Percentiles rank a stretch among this genome's conserved stretches.
Conservation (phyloP, 2,329 filamentous ascomycete genomes). For the Penicillium hesseltinei region DNA sequence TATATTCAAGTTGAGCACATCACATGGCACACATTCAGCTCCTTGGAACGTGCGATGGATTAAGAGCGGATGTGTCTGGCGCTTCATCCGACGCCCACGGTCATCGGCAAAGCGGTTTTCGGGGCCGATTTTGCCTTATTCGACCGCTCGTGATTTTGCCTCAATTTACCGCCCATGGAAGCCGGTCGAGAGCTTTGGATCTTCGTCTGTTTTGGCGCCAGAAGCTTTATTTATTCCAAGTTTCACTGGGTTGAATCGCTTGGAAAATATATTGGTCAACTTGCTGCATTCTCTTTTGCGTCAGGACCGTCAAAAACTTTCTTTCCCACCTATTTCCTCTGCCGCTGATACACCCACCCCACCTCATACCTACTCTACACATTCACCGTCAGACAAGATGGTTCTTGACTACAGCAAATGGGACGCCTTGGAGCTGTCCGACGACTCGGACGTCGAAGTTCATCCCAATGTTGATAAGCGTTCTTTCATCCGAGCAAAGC, state of each 20-base stretch:
- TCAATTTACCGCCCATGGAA: constrained; percentile 32
- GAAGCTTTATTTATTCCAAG: neutral
- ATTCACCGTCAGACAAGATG: constrained; percentile 36
- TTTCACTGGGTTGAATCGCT: neutral
- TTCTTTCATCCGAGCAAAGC: constrained; percentile 97
- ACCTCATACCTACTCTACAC: constrained; percentile 14
- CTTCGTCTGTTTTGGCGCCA: constrained; percentile 10
- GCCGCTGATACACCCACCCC: constrained; percentile 20
- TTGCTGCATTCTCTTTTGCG: neutral
- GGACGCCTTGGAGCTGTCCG: constrained; percentile 89
- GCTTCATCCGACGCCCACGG: constrained; percentile 6
- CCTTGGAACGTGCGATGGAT: constrained; percentile 17
- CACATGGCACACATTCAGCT: constrained; percentile 11
- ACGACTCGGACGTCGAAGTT: constrained; percentile 97
- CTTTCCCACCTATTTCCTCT: constrained; percentile 16
- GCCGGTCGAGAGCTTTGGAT: constrained; percentile 35
- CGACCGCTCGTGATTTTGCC: constrained; percentile 30
- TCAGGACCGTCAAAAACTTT: neutral
- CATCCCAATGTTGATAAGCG: constrained; percentile 98
- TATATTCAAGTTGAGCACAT: constrained; percentile 5
- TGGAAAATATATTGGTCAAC: neutral
- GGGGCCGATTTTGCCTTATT: constrained; percentile 24
- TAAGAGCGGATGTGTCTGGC: constrained; percentile 13
- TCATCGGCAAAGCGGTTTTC: constrained; percentile 16
- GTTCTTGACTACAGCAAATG: constrained; percentile 65